phyloP scores from a whole-genome alignment of 75 land plant species.

The Cunninghamia lanceolata region DNA sequence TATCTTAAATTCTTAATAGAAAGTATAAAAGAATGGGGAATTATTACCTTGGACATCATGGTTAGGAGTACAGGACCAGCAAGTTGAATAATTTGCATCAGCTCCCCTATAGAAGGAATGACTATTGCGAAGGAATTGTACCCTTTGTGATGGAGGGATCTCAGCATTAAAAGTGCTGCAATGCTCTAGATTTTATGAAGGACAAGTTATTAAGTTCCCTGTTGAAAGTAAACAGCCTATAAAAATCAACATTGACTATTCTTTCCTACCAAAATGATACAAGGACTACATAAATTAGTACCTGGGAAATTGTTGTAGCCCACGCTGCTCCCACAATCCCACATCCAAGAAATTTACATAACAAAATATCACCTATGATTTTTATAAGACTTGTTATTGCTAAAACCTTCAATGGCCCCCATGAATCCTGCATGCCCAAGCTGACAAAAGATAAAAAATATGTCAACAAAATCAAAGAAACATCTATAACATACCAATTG shows the following conservation, averaged over 20 bases:
- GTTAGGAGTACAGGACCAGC: conserved; percentile 90
- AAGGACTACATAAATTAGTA: conserved; percentile 19
- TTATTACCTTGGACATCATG: conserved; percentile 79
- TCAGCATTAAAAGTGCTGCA: conserved; percentile 81
- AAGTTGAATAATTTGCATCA: conserved; percentile 59
- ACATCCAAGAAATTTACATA: conserved; percentile 63
- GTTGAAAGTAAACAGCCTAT: background rate
- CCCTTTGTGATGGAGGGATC: conserved; percentile 59
- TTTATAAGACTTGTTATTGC: conserved; percentile 71
- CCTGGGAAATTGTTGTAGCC: conserved; percentile 96
- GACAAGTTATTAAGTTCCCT: background rate
- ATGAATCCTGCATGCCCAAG: conserved; percentile 93
- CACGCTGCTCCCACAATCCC: conserved; percentile 98
- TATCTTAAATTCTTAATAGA: background rate
- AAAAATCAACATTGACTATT: background rate
- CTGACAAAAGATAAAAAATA: conserved; percentile 26
- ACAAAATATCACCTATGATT: conserved; percentile 60
- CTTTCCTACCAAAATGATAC: background rate
- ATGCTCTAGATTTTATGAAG: conserved; percentile 45
- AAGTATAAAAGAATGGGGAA: background rate
- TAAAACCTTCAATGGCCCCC: conserved; percentile 91
- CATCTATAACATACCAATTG: background rate
- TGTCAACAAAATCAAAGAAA: background rate
- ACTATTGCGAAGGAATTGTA: conserved; percentile 57
- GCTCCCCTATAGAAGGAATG: conserved; percentile 64